phyloP scores from a whole-genome alignment of 176 grass and related monocot genomes.

The Triticum turgidum region DNA sequence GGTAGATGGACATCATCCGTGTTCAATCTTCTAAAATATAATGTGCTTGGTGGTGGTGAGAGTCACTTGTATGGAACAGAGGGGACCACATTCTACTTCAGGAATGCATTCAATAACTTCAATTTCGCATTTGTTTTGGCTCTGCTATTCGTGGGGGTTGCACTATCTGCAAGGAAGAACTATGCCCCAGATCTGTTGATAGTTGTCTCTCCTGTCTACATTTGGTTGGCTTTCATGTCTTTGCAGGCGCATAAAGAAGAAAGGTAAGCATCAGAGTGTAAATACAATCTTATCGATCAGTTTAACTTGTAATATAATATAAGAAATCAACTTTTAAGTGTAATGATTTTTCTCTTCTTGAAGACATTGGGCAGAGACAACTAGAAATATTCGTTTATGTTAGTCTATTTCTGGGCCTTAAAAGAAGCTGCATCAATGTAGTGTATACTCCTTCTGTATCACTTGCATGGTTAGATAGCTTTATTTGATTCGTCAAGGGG shows the following conservation, averaged over 20 bases:
- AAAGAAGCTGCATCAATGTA: conserved; percentile 13
- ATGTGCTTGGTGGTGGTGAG: conserved; percentile 85
- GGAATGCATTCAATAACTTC: conserved; percentile 96
- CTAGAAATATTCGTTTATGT: conserved; percentile 15
- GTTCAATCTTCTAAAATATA: conserved; percentile 96
- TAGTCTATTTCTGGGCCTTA: conserved; percentile 6
- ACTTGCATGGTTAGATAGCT: not conserved
- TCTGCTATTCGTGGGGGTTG: conserved; percentile 63
- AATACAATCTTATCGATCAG: not conserved
- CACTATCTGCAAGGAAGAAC: conserved; percentile 72
- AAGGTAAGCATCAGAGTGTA: conserved; percentile 50
- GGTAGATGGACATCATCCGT: conserved; percentile 78
- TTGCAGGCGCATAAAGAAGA: conserved; percentile 98
- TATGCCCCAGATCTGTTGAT: conserved; percentile 78
- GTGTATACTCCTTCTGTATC: not conserved
- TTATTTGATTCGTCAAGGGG: not conserved
- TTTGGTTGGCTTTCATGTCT: conserved; percentile 97
- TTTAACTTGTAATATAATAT: conserved; percentile 8
- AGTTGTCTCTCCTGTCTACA: conserved; percentile 82
- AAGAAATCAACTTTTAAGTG: not conserved
- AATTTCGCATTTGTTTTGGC: conserved; percentile 90
- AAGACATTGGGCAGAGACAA: not conserved
- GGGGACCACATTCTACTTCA: conserved; percentile 72
- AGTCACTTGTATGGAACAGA: conserved; percentile 96
- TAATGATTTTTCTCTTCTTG: too few relatives aligned